Percentiles rank a stretch among this genome's conserved stretches.
These are phyloP conservation scores for Penicillium aurantiogriseum DNA, from an alignment of 2,329 filamentous ascomycete genomes.

Conservation along the genomic window DNA sequence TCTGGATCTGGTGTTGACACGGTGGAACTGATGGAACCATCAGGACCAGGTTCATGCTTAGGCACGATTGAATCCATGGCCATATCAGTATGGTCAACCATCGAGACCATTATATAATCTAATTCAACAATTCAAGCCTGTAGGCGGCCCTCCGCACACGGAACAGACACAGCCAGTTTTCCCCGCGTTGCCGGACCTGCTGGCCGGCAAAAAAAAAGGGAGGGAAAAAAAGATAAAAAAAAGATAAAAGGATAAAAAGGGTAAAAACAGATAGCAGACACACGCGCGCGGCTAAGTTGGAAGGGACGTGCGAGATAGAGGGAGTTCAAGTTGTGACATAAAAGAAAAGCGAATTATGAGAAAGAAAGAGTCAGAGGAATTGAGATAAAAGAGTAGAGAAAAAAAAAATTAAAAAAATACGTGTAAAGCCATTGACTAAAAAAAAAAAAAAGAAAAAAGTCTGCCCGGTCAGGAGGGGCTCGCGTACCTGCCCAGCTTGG, in stretches of 20 bases:
- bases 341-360: slow-evolving; percentile 39
- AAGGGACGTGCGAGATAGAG: slow-evolving; percentile 41
- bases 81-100: slow-evolving; percentile 45
- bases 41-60: slow-evolving; percentile 24
- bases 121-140: slow-evolving; percentile 4
- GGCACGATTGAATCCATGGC: slow-evolving; percentile 33
- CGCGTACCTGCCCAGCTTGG: not conserved
- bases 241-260: slow-evolving; percentile 1
- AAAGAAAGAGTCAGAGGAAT: slow-evolving; percentile 30
- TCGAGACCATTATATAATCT: slow-evolving; percentile 42
- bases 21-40: slow-evolving; percentile 46
- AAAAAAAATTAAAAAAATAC: slow-evolving; percentile 34
- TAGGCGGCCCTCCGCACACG: slow-evolving; percentile 8
- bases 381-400: slow-evolving; percentile 30
- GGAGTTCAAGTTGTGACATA: slow-evolving; percentile 36
- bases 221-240: slow-evolving; percentile 3
- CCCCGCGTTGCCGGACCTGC: slow-evolving; percentile 8
- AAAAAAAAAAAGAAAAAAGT: slow-evolving; percentile 28
- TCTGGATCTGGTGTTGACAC: slow-evolving; percentile 49
- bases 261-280: slow-evolving; percentile 21
- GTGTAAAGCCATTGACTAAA: slow-evolving; percentile 46
- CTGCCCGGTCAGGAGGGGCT: slow-evolving; percentile 19
- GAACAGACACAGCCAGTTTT: slow-evolving; percentile 12
- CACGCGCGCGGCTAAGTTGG: slow-evolving; percentile 43
- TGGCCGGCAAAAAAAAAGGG: not conserved